Evolutionary conservation across 225 moss, liverwort and hornwort species (phyloP).

Genomic region (Pseudisothecium myosuroides): DNA sequence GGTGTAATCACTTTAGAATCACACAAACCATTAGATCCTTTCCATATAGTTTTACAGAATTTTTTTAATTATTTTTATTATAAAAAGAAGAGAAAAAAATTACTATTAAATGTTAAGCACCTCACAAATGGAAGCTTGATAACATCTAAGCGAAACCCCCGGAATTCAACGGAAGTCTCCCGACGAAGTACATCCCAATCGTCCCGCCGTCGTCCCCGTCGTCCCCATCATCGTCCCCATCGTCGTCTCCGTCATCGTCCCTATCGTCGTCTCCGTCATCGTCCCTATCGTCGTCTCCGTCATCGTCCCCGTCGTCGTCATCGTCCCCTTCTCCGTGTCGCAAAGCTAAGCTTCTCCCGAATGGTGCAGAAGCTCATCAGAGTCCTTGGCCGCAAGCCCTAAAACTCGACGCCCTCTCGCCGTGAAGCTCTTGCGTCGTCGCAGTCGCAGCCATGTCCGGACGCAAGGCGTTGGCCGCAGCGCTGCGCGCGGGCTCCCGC

Average conservation of each 20-base stretch:
- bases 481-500: not conserved
- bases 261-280: not conserved
- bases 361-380: not conserved
- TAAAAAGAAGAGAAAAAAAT: not conserved
- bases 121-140: not conserved
- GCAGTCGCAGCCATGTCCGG: not conserved
- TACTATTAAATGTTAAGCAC: not conserved
- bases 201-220: not conserved
- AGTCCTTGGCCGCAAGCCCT: not conserved
- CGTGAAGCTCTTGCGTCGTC: not conserved
- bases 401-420: not conserved
- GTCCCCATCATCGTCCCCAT: not conserved
- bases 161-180: not conserved
- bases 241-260: not conserved
- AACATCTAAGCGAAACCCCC: not conserved
- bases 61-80: not conserved
- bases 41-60: not conserved
- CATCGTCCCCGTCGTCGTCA: not conserved
- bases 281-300: not conserved
- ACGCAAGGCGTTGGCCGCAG: not conserved
- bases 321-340: not conserved
- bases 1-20: not conserved
- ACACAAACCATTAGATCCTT: rapidly evolving
- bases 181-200: too few species aligned
- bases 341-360: not conserved